Conservation (phyloP, 345 rosid species). For the Mercurialis annua region DNA sequence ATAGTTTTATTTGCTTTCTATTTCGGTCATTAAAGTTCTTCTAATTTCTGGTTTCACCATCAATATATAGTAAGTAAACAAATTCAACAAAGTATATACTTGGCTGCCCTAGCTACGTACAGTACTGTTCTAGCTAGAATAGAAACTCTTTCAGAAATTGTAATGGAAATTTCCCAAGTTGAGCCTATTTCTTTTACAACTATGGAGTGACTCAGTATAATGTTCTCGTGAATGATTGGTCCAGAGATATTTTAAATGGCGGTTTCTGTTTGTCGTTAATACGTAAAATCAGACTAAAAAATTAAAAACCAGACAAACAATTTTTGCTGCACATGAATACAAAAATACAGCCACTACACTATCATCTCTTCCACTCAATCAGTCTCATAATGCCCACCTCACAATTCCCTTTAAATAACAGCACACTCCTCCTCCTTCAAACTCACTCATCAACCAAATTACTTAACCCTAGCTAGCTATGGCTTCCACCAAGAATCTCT, state of each 20-base stretch:
- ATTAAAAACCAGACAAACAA: not conserved
- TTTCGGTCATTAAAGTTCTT: too few species aligned
- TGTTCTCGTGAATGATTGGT: not conserved
- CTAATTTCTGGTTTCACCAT: too few species aligned
- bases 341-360: conserved; percentile 29
- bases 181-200: too few species aligned
- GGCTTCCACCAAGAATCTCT: conserved; percentile 36
- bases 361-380: conserved; percentile 42
- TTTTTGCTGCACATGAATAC: conserved; percentile 21
- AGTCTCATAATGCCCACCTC: conserved; percentile 32
- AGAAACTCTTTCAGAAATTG: too few species aligned
- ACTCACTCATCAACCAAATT: not conserved
- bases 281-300: not conserved
- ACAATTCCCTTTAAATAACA: conserved; percentile 35
- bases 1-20: too few species aligned
- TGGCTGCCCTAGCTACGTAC: too few species aligned
- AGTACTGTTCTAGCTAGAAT: too few species aligned
- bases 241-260: not conserved
- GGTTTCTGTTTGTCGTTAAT: not conserved
- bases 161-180: too few species aligned
- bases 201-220: too few species aligned
- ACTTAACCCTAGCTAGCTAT: conserved; percentile 17
- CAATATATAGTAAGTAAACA: too few species aligned
- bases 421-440: not conserved
- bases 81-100: too few species aligned